Percentiles rank a stretch among this genome's conserved stretches.
These are phyloP conservation scores for Diplodia intermedia DNA, from an alignment of 2,329 filamentous ascomycete species.

Conservation along the genomic window DNA sequence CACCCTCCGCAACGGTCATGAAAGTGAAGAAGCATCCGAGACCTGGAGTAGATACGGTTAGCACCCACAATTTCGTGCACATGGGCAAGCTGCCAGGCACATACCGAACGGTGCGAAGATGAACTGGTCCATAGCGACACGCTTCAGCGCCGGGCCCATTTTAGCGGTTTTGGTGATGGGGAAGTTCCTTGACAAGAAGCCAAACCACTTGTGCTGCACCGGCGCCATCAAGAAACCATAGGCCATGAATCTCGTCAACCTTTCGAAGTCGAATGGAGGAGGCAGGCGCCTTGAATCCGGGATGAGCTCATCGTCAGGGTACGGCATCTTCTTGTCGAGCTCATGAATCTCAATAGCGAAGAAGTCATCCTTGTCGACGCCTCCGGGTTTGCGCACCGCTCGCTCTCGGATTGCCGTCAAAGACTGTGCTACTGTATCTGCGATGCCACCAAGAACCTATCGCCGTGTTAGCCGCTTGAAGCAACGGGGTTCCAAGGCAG, in stretches of 20 bases:
- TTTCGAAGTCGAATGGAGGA: slow-evolving; percentile 93
- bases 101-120: slow-evolving; percentile 87
- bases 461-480: not conserved
- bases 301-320: slow-evolving; percentile 69
- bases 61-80: not conserved
- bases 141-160: slow-evolving; percentile 81
- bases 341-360: slow-evolving; percentile 89
- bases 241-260: slow-evolving; percentile 92
- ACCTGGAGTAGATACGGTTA: slow-evolving; percentile 54
- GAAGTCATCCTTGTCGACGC: slow-evolving; percentile 69
- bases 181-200: slow-evolving; percentile 80
- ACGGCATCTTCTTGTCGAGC: slow-evolving; percentile 79
- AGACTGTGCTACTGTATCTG: slow-evolving; percentile 93
- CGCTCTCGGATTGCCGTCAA: slow-evolving; percentile 82
- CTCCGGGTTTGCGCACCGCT: slow-evolving; percentile 67
- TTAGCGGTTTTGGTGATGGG: slow-evolving; percentile 80
- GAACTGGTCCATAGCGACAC: slow-evolving; percentile 90
- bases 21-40: slow-evolving; percentile 89
- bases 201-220: slow-evolving; percentile 94
- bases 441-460: slow-evolving; percentile 85
- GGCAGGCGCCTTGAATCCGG: slow-evolving; percentile 68
- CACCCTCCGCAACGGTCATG: slow-evolving; percentile 96
- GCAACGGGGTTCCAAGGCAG: not conserved
- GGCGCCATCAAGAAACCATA: slow-evolving; percentile 98
- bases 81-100: slow-evolving; percentile 37